Base-by-base conservation (phyloP, 2,329 filamentous ascomycete genomes). In the Ceratocystis eucalypticola region DNA sequence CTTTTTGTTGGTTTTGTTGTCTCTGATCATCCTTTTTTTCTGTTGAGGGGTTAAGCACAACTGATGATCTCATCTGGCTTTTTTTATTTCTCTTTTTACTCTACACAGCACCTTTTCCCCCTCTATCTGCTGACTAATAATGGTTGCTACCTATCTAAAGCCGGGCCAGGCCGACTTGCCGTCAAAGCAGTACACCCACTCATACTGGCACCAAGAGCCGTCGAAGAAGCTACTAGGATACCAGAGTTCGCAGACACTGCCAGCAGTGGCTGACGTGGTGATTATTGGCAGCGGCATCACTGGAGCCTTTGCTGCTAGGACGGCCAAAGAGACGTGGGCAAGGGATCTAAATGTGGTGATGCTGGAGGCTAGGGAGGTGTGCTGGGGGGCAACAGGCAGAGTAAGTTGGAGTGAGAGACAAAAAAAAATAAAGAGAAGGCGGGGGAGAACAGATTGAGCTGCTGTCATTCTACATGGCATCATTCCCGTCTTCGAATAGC, bases 381-480 rank as follows among this genome's bases (percentile, higher is more conserved):
- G 88, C 72, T 91, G 84, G 83, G 89, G 89, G 20, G 89, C 89
- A n/a, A 93, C 88, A 0, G 88, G 89, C n/a, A 77, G 88, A 72
- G 87, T 89, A 72, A 79, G 84, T 79, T 5, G 22, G 20, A 48
- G n/a, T 5, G 46, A 50, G 46, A 20, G 46, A n/a, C n/a, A 10
- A 17, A 22, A 33, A 15, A 17, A 17, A 30, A 22, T 3, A 22
- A 7, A 10, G 53, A 57, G 53, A 30, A 25, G 41, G 33, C n/a
- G 46, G n/a, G 46, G 46, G n/a, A 22, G 2, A 22, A 12, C 33
- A 37, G n/a, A 50, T 22, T 50, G 10, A 2, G 46, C 46, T 50
- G n/a, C n/a, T n/a, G 46, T 20, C 7, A 8, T 50, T 5, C 45
- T 48, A 5, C 12, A 10, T 50, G 20, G n/a, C 46, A 20, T 15